A percentile compares a stretch with the other conserved stretches of the same genome.
Evolutionary conservation across 1,139 yeast genomes (phyloP).

Genomic region (Kodamaea sp.): DNA sequence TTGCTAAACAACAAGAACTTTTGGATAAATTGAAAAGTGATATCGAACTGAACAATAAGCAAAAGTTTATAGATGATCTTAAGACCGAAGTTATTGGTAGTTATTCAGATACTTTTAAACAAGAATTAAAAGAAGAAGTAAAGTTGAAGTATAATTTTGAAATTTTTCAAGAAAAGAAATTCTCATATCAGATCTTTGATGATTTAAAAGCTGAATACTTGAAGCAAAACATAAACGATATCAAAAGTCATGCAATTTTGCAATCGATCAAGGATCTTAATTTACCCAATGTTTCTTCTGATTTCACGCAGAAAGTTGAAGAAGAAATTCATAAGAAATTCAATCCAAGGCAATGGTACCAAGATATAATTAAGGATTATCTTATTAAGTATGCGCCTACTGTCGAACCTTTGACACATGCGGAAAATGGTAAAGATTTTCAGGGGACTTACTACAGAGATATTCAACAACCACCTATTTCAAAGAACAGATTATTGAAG

Average conservation of each 20-base stretch:
- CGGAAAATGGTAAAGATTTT: slow-evolving; percentile 22
- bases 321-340: slow-evolving; percentile 13
- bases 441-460: slow-evolving; percentile 16
- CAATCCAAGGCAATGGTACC: slow-evolving; percentile 21
- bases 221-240: slow-evolving; percentile 13
- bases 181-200: slow-evolving; percentile 20
- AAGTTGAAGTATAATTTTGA: slow-evolving; percentile 19
- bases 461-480: slow-evolving; percentile 14
- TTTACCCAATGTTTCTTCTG: slow-evolving; percentile 8
- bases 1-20: slow-evolving; percentile 17
- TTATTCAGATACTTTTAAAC: slow-evolving; percentile 15
- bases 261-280: slow-evolving; percentile 17
- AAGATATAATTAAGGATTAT: slow-evolving; percentile 11
- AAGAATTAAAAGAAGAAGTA: slow-evolving; percentile 17
- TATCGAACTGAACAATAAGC: slow-evolving; percentile 12
- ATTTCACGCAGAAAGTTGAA: slow-evolving; percentile 13
- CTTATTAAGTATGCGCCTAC: slow-evolving; percentile 13
- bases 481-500: slow-evolving; percentile 16
- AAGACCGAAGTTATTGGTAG: slow-evolving; percentile 10
- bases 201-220: slow-evolving; percentile 22
- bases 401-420: slow-evolving; percentile 17
- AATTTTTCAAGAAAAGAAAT: slow-evolving; percentile 16
- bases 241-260: slow-evolving; percentile 18
- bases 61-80: slow-evolving; percentile 15
- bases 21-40: slow-evolving; percentile 15